Base-by-base conservation (phyloP, 2,329 filamentous ascomycete genomes). In the Ophiocordyceps camponoti-saundersi region DNA sequence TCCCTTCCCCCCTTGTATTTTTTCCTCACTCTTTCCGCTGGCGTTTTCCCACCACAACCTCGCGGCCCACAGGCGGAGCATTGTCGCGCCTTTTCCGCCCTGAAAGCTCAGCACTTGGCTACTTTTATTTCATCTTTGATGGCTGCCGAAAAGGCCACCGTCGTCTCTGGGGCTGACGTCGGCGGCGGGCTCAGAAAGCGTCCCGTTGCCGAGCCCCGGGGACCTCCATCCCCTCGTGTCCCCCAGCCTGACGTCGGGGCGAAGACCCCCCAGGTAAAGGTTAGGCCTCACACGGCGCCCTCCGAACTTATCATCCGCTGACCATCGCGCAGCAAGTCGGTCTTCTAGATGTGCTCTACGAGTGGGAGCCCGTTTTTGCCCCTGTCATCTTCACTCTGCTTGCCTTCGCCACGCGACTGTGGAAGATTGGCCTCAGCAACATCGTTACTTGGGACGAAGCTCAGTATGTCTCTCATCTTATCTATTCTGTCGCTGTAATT, bases 361-460 rank as follows among this genome's bases (percentile, higher is more conserved):
- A 80, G 64, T 76, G 78, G 73, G 72, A 84, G 61, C 68, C 72
- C 59, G 57, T 80, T 57, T 70, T 79, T 59, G 72, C 75, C 52
- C 73, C 79, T 47, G 59, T 81, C 56, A 58, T 82, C 59, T 77
- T 81, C 64, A 75, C 76, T 49, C 57, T 70, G 53, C 61, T 80
- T 47, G 76, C 80, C 48, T 69, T 81, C 64, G 79, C 81, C 61
- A 84, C 80, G 39, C 71, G 80, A 52, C 61, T 83, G 52, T 83
- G 74, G 65, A 82, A 80, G 67, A 83, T 84, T 59, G 80, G 80
- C 48, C 64, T 81, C 47, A 80, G 77, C 53, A 65, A 77, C 54
- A 79, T 81, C 54, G 77, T 81, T 44, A 81, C 77, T 44, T 80
- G 77, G 77, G 77, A 80, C 61, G 75, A 79, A 63, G 77, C 77